Conservation (phyloP, 495 filamentous ascomycete species). For the Talaromyces ruber region DNA sequence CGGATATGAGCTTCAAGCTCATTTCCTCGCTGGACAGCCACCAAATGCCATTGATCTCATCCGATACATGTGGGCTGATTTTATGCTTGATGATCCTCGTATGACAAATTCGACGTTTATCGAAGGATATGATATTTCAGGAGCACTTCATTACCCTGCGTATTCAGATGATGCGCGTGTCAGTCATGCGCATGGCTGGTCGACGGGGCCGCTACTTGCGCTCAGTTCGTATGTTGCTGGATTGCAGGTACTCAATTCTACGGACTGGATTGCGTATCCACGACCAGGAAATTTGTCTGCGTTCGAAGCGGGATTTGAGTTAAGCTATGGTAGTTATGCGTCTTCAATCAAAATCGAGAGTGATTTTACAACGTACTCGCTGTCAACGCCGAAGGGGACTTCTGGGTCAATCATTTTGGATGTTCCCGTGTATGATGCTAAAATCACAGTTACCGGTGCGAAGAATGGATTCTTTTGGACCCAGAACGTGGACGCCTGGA, state of each 20-base stretch:
- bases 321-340: not conserved
- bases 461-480: not conserved
- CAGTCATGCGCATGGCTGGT: conserved; percentile 53
- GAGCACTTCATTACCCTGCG: conserved; percentile 46
- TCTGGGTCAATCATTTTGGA: not conserved
- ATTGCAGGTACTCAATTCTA: conserved; percentile 19
- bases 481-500: not conserved
- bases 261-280: not conserved
- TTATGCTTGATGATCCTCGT: conserved; percentile 48
- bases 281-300: not conserved
- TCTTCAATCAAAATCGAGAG: not conserved
- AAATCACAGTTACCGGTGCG: not conserved
- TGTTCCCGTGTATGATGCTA: not conserved
- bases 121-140: conserved; percentile 48
- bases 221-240: conserved; percentile 42
- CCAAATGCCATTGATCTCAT: conserved; percentile 43
- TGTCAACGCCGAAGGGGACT: not conserved
- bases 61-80: conserved; percentile 41
- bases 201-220: conserved; percentile 44
- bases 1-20: conserved; percentile 48
- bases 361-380: not conserved
- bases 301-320: not conserved
- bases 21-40: conserved; percentile 33
- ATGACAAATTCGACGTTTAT: conserved; percentile 55
- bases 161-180: conserved; percentile 44